These are phyloP conservation scores for Pyrenochaeta sp. DNA, from an alignment of 2,329 filamentous ascomycete species.

Conservation along the genomic window DNA sequence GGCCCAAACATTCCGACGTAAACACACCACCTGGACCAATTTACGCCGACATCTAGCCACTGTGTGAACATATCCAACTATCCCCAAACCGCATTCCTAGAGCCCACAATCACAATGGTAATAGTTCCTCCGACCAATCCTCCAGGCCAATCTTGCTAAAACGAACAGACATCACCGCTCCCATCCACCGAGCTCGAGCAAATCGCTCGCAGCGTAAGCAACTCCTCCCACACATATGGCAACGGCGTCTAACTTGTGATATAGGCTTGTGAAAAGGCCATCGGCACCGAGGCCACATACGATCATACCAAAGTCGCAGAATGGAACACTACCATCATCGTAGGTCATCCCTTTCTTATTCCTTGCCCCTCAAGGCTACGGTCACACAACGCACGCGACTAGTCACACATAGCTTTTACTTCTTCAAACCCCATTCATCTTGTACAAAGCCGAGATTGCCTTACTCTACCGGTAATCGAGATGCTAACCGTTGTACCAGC, in stretches of 20 bases:
- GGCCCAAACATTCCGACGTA: slow-evolving; percentile 27
- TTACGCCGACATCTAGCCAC: slow-evolving; percentile 7
- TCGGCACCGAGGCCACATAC: slow-evolving; percentile 79
- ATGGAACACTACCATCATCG: slow-evolving; percentile 95
- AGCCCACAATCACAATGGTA: slow-evolving; percentile 33
- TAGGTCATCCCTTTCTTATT: slow-evolving; percentile 56
- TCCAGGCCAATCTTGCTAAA: slow-evolving; percentile 1
- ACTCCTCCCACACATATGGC: neutral
- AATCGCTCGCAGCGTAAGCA: slow-evolving; percentile 39
- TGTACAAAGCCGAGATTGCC: no score
- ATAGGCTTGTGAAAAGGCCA: slow-evolving; percentile 82
- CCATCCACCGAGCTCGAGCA: slow-evolving; percentile 40
- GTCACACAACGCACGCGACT: slow-evolving; percentile 12
- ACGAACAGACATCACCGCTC: slow-evolving; percentile 35
- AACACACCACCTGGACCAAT: no score
- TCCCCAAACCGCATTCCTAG: slow-evolving; percentile 19
- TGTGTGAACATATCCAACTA: neutral
- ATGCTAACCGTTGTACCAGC: no score
- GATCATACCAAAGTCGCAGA: slow-evolving; percentile 82
- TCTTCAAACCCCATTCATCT: slow-evolving; percentile 44
- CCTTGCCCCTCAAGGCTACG: slow-evolving; percentile 3
- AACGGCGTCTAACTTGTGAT: slow-evolving; percentile 13
- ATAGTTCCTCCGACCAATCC: slow-evolving; percentile 19
- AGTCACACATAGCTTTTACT: slow-evolving; percentile 17
- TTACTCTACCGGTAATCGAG: no score